phyloP scores from a whole-genome alignment of 768 basidiomycete genomes.

The Leucocoprinus birnbaumii region DNA sequence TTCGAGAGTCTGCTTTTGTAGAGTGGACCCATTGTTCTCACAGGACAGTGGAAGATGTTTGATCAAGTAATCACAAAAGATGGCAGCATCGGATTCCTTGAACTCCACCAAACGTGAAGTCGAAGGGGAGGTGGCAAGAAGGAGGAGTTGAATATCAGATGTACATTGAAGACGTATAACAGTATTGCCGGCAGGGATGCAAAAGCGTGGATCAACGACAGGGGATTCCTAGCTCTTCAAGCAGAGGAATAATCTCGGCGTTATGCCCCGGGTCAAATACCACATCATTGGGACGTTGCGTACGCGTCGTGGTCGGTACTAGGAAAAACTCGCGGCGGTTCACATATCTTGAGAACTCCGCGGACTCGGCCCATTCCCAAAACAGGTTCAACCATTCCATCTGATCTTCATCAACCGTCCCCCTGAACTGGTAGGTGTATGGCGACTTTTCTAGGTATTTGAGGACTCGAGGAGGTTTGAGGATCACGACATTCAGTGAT shows the following conservation, averaged over 20 bases:
- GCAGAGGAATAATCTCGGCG: conserved; percentile 10
- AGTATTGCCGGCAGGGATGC: conserved; percentile 13
- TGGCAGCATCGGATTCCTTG: neutral
- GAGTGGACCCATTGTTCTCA: conserved; percentile 4
- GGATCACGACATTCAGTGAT: conserved; percentile 27
- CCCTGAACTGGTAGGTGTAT: neutral
- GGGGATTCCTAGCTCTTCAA: conserved; percentile 28
- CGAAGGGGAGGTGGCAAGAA: conserved; percentile 22
- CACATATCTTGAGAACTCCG: neutral
- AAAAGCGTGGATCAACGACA: conserved; percentile 30
- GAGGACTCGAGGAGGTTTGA: conserved; percentile 24
- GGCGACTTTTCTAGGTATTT: conserved; percentile 23
- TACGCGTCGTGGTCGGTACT: conserved; percentile 29
- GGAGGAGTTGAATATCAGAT: conserved; percentile 22
- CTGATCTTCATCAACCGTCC: conserved; percentile 9
- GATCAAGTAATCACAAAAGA: conserved; percentile 6
- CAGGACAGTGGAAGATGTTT: conserved; percentile 5
- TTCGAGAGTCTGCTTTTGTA: conserved; percentile 4
- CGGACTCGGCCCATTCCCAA: conserved; percentile 36
- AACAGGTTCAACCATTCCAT: conserved; percentile 36
- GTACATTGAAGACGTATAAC: neutral
- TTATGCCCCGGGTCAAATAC: conserved; percentile 25
- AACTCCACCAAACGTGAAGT: neutral
- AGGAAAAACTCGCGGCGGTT: conserved; percentile 19
- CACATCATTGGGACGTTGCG: conserved; percentile 20